Evolutionary conservation across 2,329 filamentous ascomycete species (phyloP).

Genomic region (Orbilia quercus): DNA sequence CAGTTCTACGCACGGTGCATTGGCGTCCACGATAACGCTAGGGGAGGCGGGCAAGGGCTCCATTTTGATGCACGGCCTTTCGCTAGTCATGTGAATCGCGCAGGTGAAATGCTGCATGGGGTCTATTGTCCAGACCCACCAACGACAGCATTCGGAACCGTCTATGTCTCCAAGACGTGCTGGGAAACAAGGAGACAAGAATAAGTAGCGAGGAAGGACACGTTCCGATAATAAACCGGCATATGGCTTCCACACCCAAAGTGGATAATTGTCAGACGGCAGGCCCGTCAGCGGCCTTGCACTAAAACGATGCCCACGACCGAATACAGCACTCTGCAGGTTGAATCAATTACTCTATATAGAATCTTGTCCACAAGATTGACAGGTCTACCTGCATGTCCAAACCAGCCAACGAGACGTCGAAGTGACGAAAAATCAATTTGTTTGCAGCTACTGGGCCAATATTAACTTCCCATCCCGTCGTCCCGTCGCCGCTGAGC

Average conservation of each 20-base stretch:
- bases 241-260: no score
- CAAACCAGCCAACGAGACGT: neutral
- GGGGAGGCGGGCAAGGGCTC: neutral
- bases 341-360: no score
- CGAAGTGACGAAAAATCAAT: neutral
- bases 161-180: neutral
- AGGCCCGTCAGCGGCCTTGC: no score
- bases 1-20: neutral
- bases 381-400: no score
- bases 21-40: neutral
- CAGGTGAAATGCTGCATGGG: neutral
- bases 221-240: no score
- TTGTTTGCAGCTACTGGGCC: neutral
- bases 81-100: neutral
- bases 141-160: neutral
- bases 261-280: no score
- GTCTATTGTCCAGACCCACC: neutral
- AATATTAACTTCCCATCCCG: slow-evolving; percentile 7
- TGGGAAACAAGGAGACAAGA: neutral
- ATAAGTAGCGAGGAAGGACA: no score
- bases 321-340: no score
- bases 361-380: no score
- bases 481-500: slow-evolving; percentile 3
- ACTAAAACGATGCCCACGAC: no score
- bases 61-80: neutral